These are phyloP conservation scores for Salix viminalis DNA, from an alignment of 345 rosid species.

Conservation along the genomic window DNA sequence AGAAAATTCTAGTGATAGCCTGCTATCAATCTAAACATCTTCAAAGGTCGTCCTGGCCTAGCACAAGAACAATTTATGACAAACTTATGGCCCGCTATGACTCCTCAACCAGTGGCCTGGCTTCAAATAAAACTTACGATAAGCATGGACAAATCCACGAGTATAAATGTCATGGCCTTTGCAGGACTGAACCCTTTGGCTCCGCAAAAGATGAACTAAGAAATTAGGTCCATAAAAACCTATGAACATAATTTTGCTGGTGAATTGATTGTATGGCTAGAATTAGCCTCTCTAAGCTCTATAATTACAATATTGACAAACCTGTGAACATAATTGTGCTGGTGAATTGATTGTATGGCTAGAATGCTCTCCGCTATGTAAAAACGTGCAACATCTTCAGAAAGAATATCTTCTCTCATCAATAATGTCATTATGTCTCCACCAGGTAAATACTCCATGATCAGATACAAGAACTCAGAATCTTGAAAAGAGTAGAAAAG, in stretches of 20 bases:
- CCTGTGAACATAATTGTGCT: conserved; percentile 16
- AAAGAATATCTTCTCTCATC: conserved; percentile 94
- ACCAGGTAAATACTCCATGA: conserved; percentile 97
- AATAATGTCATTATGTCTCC: conserved; percentile 98
- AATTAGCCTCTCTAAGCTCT: neutral
- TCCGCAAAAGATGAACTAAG: neutral
- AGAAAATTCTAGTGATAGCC: neutral
- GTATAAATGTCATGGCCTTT: neutral
- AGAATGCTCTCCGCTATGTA: conserved; percentile 38
- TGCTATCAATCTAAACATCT: neutral
- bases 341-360: conserved; percentile 19
- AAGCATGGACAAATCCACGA: neutral
- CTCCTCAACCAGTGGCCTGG: neutral
- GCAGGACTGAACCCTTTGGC: neutral
- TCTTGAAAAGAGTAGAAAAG: conserved; percentile 98
- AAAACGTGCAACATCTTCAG: conserved; percentile 88
- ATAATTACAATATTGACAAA: neutral
- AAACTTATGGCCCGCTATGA: neutral
- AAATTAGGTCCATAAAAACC: neutral
- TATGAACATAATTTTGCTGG: too few relatives aligned
- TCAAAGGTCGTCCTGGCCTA: neutral
- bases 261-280: too few relatives aligned
- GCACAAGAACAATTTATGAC: neutral
- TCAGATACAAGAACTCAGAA: conserved; percentile 85
- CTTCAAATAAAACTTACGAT: neutral